A percentile compares a stretch with the other conserved stretches of the same genome.
These are phyloP conservation scores for Trypethelium eluteriae DNA, from an alignment of 495 filamentous ascomycete species.

Conservation along the genomic window DNA sequence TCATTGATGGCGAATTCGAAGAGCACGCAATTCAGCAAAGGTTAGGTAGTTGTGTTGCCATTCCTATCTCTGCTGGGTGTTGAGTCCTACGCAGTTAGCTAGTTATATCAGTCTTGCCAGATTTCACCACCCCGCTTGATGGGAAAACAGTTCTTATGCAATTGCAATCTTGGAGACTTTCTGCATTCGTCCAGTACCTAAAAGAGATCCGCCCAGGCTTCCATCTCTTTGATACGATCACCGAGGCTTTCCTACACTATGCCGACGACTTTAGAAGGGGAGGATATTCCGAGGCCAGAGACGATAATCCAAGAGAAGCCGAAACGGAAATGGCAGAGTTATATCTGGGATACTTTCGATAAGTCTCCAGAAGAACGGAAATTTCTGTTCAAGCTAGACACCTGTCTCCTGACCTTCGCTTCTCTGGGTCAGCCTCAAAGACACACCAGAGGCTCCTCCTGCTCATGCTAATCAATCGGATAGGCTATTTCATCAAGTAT, in stretches of 20 bases:
- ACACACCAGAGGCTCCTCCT: not conserved
- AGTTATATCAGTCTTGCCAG: not conserved
- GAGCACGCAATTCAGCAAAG: constrained; percentile 10
- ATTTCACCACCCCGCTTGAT: too few species aligned
- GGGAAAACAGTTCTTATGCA: too few species aligned
- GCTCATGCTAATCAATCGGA: constrained; percentile 31
- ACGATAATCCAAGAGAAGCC: constrained; percentile 25
- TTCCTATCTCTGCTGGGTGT: not conserved
- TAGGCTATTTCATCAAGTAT: constrained; percentile 54
- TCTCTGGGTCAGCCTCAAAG: constrained; percentile 36
- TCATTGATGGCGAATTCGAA: not conserved
- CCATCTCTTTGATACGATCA: too few species aligned
- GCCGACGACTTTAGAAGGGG: not conserved
- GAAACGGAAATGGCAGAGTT: constrained; percentile 40
- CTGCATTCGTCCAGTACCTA: too few species aligned
- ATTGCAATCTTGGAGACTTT: too few species aligned
- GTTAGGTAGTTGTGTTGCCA: not conserved
- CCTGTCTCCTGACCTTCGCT: constrained; percentile 49
- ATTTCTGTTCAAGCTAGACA: constrained; percentile 54
- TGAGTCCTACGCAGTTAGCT: not conserved
- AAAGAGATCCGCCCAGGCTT: too few species aligned
- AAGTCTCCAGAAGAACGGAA: constrained; percentile 53
- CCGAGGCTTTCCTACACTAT: not conserved
- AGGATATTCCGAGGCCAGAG: not conserved
- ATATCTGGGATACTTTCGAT: constrained; percentile 55